A percentile compares a stretch with the other conserved stretches of the same genome.
phyloP scores from a whole-genome alignment of 192 early-diverging fungal genomes.

The Coemansia sp. region DNA sequence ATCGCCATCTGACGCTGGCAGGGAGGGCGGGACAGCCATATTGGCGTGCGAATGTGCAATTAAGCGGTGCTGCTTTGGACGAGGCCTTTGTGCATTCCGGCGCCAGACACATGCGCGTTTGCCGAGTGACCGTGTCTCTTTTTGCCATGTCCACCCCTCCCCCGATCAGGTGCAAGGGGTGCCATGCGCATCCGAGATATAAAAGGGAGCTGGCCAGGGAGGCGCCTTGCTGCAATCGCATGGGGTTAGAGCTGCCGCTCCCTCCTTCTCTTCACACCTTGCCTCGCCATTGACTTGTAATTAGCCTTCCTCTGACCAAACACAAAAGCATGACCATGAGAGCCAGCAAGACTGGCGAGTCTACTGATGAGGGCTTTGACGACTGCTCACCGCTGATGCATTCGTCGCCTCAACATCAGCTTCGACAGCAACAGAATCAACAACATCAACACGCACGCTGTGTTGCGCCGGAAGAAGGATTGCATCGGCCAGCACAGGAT shows the following conservation, averaged over 20 bases:
- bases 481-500: neutral
- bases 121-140: neutral
- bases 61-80: neutral
- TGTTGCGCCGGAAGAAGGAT: neutral
- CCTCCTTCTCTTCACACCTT: neutral
- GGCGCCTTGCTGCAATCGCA: neutral
- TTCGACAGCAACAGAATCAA: neutral
- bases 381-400: constrained; percentile 13
- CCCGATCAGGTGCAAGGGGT: constrained; percentile 5
- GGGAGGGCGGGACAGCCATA: no score
- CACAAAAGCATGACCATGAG: neutral
- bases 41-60: neutral
- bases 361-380: constrained; percentile 32
- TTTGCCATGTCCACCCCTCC: neutral
- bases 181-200: neutral
- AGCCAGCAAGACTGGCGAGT: constrained; percentile 9
- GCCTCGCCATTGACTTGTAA: no score
- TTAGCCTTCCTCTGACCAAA: no score
- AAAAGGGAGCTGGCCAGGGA: neutral
- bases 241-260: neutral
- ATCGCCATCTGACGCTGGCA: no score
- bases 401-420: neutral
- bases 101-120: neutral
- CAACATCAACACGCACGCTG: neutral
- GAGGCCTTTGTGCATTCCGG: constrained; percentile 1